Base-by-base conservation (phyloP, 768 basidiomycete genomes). In the Pulveroboletus frians region DNA sequence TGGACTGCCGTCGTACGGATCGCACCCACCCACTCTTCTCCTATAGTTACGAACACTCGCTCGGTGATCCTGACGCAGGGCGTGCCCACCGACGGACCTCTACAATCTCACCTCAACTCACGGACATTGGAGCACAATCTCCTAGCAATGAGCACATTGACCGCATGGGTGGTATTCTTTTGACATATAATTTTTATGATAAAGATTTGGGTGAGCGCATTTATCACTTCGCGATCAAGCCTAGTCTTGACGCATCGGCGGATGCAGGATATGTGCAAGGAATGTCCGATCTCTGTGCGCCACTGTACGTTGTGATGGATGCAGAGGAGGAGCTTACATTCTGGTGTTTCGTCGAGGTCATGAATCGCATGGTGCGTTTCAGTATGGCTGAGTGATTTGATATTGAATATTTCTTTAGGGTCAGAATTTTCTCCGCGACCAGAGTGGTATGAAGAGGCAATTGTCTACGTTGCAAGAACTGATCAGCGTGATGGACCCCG, bases 401-500 rank as follows among this genome's bases (percentile, higher is more conserved):
- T 46, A 18, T 5, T 37, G 56, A 27, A 59, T 31, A 40, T 15
- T 32, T 30, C 21, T 51, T 13, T 63, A 96, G 94, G 90, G 93
- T 71, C 80, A 84, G 61, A 98, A 99, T 66, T 99, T 99, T 68
- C 75, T 92, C 34, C 81, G 92, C 6, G 96, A 99, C 62, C 96
- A 99, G 64, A 91, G 88, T 51, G 96, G 96, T 4, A 99, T 99
- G 96, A 94, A 92, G 76, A 84, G 85, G 52, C 93, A 98, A 61
- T 69, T 99, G 21, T 78, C 82, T 23, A 89, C 88, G 8, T 71
- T 99, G 17, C 96, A 98, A 61, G 85, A 95, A 58, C 70, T 99
- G 13, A 88, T 98, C 35, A 78, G 80, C 31, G 78, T 94, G 29
- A 95, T 98, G 91, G 96, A 99, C 62, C 93, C 94, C 1, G 91